Base-by-base conservation (phyloP, 805 yeast genomes). In the Candida boidinii region DNA sequence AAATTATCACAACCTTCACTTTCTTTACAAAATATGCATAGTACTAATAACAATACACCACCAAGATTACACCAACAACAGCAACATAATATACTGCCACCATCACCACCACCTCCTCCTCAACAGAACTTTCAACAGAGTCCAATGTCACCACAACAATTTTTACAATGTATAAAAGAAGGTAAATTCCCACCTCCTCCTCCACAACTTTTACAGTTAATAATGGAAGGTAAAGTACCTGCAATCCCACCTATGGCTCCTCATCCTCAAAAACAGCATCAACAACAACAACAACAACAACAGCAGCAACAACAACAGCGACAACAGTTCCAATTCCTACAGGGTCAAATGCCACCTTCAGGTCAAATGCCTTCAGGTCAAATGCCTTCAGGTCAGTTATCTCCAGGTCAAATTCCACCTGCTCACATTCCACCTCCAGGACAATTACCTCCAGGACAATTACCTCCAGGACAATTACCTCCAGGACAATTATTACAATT, bases 201-300 rank as follows among this genome's bases (percentile, higher is more conserved):
- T 4, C 53, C 54, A 2, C 51, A 49, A 29, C 37, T 50, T n/a
- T 35, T 49, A 14, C 51, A 48, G 18, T 28, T 50, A 21, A 49
- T 50, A 11, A 39, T 37, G 15, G 53, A 50, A 29, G 55, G 55
- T 2, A 50, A 46, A 21, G 31, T 50, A 32, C 54, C 55, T 4
- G 54, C 55, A 5, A 31, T 49, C n/a, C 53, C 55, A 8, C 48
- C 48, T 7, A 45, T 48, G 51, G n/a, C n/a, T n/a, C n/a, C n/a
- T n/a, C n/a, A n/a, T n/a, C 21, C 5, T 4, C 27, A 18, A 23
- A n/a, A n/a, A n/a, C 17, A 13, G 3, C 31, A 20, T 21, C 31
- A 6, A n/a, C 24, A n/a, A 9, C 31, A 3, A 17, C 31, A 23
- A 28, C 30, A 22, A 17, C 20, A 17, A 4, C 32, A 38, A 22